Conservation (phyloP, 2,329 filamentous ascomycete species). For the Fusarium chuoi region DNA sequence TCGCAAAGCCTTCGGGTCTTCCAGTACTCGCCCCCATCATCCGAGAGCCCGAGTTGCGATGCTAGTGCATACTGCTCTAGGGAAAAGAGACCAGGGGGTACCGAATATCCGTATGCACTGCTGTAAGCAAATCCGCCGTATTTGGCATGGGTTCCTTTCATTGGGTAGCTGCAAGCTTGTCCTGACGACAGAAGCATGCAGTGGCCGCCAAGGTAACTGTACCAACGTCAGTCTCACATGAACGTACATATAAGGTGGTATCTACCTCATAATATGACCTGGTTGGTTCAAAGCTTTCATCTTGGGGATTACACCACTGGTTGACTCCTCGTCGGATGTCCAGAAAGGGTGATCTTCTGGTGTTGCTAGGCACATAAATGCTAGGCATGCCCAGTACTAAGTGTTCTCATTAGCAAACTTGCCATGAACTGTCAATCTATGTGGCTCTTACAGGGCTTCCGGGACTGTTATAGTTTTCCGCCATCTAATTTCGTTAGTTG, state of each 20-base stretch:
- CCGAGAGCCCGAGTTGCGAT: conserved; percentile 78
- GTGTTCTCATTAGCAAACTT: conserved; percentile 40
- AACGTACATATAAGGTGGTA: neutral
- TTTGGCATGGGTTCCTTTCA: conserved; percentile 84
- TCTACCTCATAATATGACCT: conserved; percentile 73
- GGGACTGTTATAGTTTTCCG: conserved; percentile 86
- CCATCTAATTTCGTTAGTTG: conserved; percentile 60
- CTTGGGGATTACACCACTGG: conserved; percentile 65
- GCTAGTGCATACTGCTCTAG: conserved; percentile 82
- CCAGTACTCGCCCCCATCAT: conserved; percentile 83
- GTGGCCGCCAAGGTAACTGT: conserved; percentile 74
- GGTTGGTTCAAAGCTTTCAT: conserved; percentile 73
- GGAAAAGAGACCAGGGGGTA: conserved; percentile 78
- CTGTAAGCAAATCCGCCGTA: conserved; percentile 84
- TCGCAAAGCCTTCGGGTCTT: conserved; percentile 77
- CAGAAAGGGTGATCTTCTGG: conserved; percentile 79
- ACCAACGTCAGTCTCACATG: neutral
- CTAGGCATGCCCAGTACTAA: conserved; percentile 82
- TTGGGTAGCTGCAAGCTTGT: conserved; percentile 83
- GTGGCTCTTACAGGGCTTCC: conserved; percentile 63
- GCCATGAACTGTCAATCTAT: neutral
- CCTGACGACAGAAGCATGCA: conserved; percentile 80
- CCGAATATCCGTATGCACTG: conserved; percentile 79
- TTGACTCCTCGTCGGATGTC: conserved; percentile 73
- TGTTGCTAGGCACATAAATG: conserved; percentile 78